These are phyloP conservation scores for Neoarthrinium moseri DNA, from an alignment of 2,329 filamentous ascomycete genomes.

Conservation along the genomic window DNA sequence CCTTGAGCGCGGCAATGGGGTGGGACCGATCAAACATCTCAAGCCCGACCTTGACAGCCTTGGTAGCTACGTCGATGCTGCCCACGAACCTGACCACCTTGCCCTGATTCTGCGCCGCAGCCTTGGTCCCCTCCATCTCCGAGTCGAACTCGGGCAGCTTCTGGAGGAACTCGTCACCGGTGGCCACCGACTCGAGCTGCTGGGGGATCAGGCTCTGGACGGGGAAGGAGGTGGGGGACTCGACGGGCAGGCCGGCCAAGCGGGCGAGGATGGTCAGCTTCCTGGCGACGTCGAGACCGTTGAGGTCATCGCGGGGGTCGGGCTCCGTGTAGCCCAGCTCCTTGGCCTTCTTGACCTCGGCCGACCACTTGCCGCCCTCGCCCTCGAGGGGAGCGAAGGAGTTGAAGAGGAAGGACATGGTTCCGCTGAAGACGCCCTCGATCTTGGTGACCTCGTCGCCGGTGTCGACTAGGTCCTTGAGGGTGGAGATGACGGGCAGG, in stretches of 20 bases:
- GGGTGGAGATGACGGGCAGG: constrained; percentile 86
- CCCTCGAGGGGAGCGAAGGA: constrained; percentile 83
- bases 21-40: constrained; percentile 86
- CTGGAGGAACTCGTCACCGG: constrained; percentile 82
- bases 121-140: constrained; percentile 87
- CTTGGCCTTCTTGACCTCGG: constrained; percentile 90
- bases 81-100: constrained; percentile 95
- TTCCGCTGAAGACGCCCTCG: constrained; percentile 96
- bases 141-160: constrained; percentile 78
- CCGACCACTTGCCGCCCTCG: constrained; percentile 79
- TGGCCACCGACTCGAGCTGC: constrained; percentile 74
- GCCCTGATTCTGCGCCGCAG: constrained; percentile 78
- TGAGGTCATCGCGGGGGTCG: constrained; percentile 82
- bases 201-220: constrained; percentile 91
- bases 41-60: constrained; percentile 86
- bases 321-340: constrained; percentile 90
- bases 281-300: constrained; percentile 86
- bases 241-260: constrained; percentile 76
- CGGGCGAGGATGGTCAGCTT: constrained; percentile 95
- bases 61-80: constrained; percentile 80
- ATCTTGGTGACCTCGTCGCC: constrained; percentile 90
- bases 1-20: constrained; percentile 91
- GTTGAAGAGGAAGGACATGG: constrained; percentile 98
- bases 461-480: constrained; percentile 92
- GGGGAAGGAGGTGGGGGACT: constrained; percentile 84